phyloP scores from a whole-genome alignment of 176 grass and related monocot species.

The Aegilops speltoides region DNA sequence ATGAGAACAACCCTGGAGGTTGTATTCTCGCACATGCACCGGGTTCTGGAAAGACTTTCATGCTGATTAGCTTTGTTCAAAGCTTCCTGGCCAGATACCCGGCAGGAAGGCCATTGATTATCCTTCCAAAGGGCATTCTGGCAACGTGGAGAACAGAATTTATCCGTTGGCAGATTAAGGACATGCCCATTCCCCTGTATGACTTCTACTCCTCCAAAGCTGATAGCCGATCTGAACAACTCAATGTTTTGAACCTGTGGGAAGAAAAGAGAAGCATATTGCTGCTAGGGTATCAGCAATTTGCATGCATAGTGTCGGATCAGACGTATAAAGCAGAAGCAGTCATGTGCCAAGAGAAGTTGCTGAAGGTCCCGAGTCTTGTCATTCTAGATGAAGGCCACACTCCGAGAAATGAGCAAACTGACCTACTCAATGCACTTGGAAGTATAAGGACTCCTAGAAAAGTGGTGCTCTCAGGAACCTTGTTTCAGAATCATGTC shows the following conservation, averaged over 20 bases:
- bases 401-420: constrained; percentile 77
- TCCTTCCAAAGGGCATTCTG: constrained; percentile 86
- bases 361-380: constrained; percentile 68
- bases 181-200: constrained; percentile 41
- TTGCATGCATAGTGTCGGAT: constrained; percentile 57
- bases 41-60: constrained; percentile 88
- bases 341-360: constrained; percentile 49
- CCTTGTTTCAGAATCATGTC: constrained; percentile 83
- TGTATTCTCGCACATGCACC: constrained; percentile 93
- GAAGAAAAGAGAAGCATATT: constrained; percentile 73
- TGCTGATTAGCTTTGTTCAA: constrained; percentile 86
- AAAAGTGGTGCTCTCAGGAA: constrained; percentile 85
- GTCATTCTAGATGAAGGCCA: constrained; percentile 95
- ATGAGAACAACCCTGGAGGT: constrained; percentile 72
- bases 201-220: constrained; percentile 79
- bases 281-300: constrained; percentile 78
- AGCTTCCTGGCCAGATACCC: constrained; percentile 79
- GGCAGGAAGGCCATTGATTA: constrained; percentile 59
- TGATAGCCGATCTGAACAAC: constrained; percentile 51
- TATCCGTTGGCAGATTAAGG: constrained; percentile 70
- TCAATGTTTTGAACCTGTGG: constrained; percentile 68
- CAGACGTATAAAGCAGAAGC: constrained; percentile 18
- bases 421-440: constrained; percentile 62
- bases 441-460: constrained; percentile 61
- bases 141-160: constrained; percentile 82